Evolutionary conservation across 805 yeast genomes (phyloP).

Genomic region (Schwanniomyces yamadae): DNA sequence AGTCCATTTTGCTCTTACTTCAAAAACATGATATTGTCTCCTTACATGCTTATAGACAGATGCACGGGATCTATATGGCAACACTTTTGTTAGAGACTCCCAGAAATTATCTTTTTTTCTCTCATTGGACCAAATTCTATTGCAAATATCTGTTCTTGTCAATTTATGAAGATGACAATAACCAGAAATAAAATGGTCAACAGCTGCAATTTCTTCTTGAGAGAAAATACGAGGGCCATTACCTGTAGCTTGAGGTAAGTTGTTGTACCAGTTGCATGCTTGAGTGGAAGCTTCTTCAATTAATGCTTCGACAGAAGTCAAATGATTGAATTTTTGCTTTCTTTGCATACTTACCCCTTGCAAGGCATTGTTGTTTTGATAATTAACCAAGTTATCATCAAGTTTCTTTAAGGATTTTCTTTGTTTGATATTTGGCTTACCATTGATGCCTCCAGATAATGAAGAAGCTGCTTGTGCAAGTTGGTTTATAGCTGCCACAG

Average conservation of each 20-base stretch:
- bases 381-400: conserved; percentile 5
- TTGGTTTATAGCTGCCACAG: conserved; percentile 25
- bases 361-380: conserved; percentile 4
- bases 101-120: conserved; percentile 87
- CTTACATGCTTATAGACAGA: conserved; percentile 91
- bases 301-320: conserved; percentile 30
- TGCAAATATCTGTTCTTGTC: conserved; percentile 69
- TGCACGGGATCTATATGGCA: conserved; percentile 85
- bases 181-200: conserved; percentile 69
- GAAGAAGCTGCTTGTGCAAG: conserved; percentile 30
- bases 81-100: conserved; percentile 75
- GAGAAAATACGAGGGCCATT: conserved; percentile 50
- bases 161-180: conserved; percentile 65
- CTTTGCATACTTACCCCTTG: conserved; percentile 6
- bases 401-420: conserved; percentile 7
- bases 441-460: conserved; percentile 12
- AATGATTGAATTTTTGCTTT: conserved; percentile 23
- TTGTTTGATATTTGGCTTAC: conserved; percentile 4
- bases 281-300: conserved; percentile 36
- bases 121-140: conserved; percentile 83
- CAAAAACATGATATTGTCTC: conserved; percentile 83
- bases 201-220: conserved; percentile 63
- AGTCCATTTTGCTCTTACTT: conserved; percentile 89
- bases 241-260: conserved; percentile 20
- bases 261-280: conserved; percentile 36